Percentiles rank a stretch among this genome's conserved stretches.
phyloP scores from a whole-genome alignment of 2,329 filamentous ascomycete species.

The Aspergillus proliferans region DNA sequence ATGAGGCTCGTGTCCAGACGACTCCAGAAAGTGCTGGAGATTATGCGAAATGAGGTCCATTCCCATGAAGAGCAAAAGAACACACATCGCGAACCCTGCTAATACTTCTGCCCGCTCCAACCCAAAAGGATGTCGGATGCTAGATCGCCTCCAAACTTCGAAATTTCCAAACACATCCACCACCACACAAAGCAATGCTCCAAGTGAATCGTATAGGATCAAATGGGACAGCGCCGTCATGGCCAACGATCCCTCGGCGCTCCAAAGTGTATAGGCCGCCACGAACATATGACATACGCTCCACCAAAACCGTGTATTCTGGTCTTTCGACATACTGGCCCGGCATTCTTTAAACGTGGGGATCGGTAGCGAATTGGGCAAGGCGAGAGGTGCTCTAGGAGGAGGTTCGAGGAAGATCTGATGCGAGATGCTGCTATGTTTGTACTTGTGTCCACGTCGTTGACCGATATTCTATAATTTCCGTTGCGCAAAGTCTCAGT shows the following conservation, averaged over 20 bases:
- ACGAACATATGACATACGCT: slow-evolving; percentile 81
- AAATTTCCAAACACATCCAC: slow-evolving; percentile 95
- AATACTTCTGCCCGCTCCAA: slow-evolving; percentile 89
- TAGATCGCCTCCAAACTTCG: slow-evolving; percentile 92
- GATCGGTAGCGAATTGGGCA: slow-evolving; percentile 86
- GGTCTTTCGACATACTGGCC: slow-evolving; percentile 81
- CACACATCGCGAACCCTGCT: slow-evolving; percentile 90
- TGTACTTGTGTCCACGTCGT: slow-evolving; percentile 92
- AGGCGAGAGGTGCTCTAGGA: slow-evolving; percentile 73
- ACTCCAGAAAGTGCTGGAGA: slow-evolving; percentile 84
- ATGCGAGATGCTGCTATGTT: slow-evolving; percentile 91
- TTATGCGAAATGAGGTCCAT: slow-evolving; percentile 93
- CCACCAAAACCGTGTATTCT: slow-evolving; percentile 78
- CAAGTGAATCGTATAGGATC: slow-evolving; percentile 90
- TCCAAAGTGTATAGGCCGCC: slow-evolving; percentile 78
- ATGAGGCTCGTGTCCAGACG: slow-evolving; percentile 66
- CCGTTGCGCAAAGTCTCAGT: background rate
- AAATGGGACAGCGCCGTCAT: slow-evolving; percentile 89
- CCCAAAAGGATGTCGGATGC: slow-evolving; percentile 86
- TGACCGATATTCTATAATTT: slow-evolving; percentile 71
- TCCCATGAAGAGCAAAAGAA: slow-evolving; percentile 95
- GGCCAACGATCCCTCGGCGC: slow-evolving; percentile 75
- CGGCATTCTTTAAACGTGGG: slow-evolving; percentile 85
- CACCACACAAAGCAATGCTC: slow-evolving; percentile 80
- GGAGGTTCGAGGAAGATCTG: slow-evolving; percentile 95